A percentile compares a stretch with the other conserved stretches of the same genome.
phyloP scores from a whole-genome alignment of 805 yeast genomes.

The Cyberlindnera veronae region DNA sequence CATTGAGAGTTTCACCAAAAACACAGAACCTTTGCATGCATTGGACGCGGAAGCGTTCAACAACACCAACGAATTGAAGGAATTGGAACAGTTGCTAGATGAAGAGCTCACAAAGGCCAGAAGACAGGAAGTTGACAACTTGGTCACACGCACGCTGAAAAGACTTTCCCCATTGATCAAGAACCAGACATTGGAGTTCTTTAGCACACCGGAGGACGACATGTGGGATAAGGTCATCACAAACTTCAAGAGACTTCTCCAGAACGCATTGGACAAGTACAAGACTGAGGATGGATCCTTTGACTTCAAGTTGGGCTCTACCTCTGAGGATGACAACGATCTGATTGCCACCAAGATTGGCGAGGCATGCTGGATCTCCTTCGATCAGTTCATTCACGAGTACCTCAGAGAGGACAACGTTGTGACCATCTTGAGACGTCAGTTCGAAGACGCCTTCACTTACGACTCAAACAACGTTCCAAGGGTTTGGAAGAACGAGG shows the following conservation, averaged over 20 bases:
- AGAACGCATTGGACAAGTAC: slow-evolving; percentile 31
- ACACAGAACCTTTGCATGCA: slow-evolving; percentile 17
- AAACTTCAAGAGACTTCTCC: slow-evolving; percentile 38
- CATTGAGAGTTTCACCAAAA: slow-evolving; percentile 15
- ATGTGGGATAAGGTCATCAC: slow-evolving; percentile 60
- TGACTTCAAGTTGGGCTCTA: slow-evolving; percentile 65
- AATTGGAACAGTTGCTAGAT: slow-evolving; percentile 28
- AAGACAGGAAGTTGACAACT: slow-evolving; percentile 25
- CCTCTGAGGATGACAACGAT: slow-evolving; percentile 39
- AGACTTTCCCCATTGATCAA: slow-evolving; percentile 44
- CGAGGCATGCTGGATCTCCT: slow-evolving; percentile 60
- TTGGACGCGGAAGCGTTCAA: slow-evolving; percentile 25
- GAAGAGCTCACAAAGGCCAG: slow-evolving; percentile 23
- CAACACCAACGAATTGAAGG: slow-evolving; percentile 32
- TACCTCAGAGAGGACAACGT: slow-evolving; percentile 64
- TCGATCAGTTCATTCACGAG: slow-evolving; percentile 57
- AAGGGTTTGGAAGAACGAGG: slow-evolving; percentile 68
- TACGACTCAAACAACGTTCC: slow-evolving; percentile 85
- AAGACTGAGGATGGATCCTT: slow-evolving; percentile 28
- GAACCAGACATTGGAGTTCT: slow-evolving; percentile 45
- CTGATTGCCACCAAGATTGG: slow-evolving; percentile 42
- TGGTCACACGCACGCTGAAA: slow-evolving; percentile 44
- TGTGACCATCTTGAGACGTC: slow-evolving; percentile 62
- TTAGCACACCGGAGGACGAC: slow-evolving; percentile 46
- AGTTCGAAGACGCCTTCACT: slow-evolving; percentile 78